Evolutionary conservation across 176 grass and related monocot genomes (phyloP).

Genomic region (Pontederia crassipes): DNA sequence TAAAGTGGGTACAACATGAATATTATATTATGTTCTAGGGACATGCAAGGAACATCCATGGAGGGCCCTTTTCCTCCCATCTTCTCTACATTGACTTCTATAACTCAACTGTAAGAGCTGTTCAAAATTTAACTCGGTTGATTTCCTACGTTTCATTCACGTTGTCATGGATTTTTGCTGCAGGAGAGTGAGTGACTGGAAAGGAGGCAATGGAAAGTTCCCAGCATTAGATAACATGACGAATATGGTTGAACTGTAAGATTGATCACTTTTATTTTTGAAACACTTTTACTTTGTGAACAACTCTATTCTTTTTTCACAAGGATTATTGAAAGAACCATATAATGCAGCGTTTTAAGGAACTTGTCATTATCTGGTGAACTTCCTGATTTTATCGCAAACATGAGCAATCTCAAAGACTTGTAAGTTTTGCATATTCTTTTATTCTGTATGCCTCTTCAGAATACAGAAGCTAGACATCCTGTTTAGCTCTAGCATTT

Average conservation of each 20-base stretch:
- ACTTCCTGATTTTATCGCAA: constrained; percentile 8
- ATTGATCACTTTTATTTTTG: neutral
- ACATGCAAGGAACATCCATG: constrained; percentile 19
- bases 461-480: no score
- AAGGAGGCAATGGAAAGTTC: constrained; percentile 12
- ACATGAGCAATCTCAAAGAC: neutral
- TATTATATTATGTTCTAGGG: neutral
- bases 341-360: constrained; percentile 8
- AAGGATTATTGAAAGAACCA: neutral
- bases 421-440: constrained; percentile 1
- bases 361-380: constrained; percentile 19
- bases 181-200: constrained; percentile 16
- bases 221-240: neutral
- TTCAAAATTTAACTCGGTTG: neutral
- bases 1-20: neutral
- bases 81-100: neutral
- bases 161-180: neutral
- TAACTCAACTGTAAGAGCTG: constrained; percentile 2
- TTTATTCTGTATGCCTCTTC: neutral
- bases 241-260: constrained; percentile 4
- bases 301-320: neutral
- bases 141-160: neutral
- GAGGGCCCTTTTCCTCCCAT: constrained; percentile 5
- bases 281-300: no score
- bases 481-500: neutral